Base-by-base conservation (phyloP, 352 stramenopile species). In the Globisporangium nagaii region DNA sequence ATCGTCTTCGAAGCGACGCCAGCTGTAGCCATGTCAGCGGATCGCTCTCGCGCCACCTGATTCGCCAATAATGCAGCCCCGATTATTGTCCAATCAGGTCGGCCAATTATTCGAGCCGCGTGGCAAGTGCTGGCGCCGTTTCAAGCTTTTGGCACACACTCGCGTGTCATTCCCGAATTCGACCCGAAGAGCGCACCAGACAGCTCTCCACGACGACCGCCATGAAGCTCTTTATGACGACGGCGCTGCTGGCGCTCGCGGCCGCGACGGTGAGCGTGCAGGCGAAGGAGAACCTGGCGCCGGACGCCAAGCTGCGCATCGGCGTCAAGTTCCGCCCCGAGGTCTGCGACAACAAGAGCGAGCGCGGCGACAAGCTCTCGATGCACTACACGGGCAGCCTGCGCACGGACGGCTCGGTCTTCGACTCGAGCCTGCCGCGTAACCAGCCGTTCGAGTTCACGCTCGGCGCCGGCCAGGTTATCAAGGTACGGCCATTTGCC, bases 301-400 rank as follows among this genome's bases (percentile, higher is more conserved):
- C 73, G n/a, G 59, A 88, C 54, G 81, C 79, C 0, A 62, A 75
- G 68, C 70, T 94, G 35, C 81, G 82, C 53, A 71, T 94, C n/a
- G 84, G 75, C 60, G 79, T 90, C 55, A 95, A 92, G 63, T 82
- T 71, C 62, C 78, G 79, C 17, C 84, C 84, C 1, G 65, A 84
- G 46, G 62, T 62, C 32, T 95, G 84, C 66, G 58, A 63, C 12
- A 66, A 74, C 54, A 91, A 88, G 79, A 88, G 66, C 56, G 58
- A 87, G 62, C 56, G 66, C 39, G 92, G 91, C 30, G 85, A 93
- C 62, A 85, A 93, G 64, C 80, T 98, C 22, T 96, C 86, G 48
- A 97, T 97, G 65, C 90, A 98, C 77, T 98, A 98, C 86, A 97
- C 90, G 42, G 97, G 97, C 37, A 98, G 83, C 24, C 70, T 99